phyloP scores from a whole-genome alignment of 1,284 basidiomycete species.

The Schizophyllum commune region DNA sequence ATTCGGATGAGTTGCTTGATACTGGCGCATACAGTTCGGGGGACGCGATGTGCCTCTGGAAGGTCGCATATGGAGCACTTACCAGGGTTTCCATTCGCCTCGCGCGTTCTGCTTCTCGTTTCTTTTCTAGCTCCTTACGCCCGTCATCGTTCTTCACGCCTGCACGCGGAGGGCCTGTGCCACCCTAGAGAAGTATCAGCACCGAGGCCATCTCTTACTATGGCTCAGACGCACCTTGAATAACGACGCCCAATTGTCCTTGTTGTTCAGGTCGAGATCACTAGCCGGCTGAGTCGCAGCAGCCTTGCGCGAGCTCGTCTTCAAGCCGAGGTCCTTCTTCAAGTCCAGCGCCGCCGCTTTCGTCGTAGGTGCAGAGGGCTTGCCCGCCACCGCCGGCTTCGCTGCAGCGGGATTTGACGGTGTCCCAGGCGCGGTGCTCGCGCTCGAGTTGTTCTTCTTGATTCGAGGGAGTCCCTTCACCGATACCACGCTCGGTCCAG shows the following conservation, averaged over 20 bases:
- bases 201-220: not conserved
- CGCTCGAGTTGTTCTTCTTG: conserved; percentile 55
- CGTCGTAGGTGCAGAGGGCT: conserved; percentile 1
- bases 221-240: conserved; percentile 46
- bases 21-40: not conserved
- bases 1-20: not conserved
- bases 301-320: conserved; percentile 20
- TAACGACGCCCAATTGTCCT: conserved; percentile 53
- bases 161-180: conserved; percentile 10
- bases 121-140: conserved; percentile 56
- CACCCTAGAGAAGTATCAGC: conserved; percentile 24
- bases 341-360: conserved; percentile 12
- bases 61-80: not conserved
- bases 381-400: conserved; percentile 15
- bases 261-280: conserved; percentile 60
- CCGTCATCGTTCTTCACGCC: conserved; percentile 64
- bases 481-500: not conserved
- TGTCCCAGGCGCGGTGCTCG: conserved; percentile 21
- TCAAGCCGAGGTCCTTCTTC: conserved; percentile 9
- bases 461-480: conserved; percentile 69
- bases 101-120: conserved; percentile 63
- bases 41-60: not conserved
- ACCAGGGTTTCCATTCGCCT: conserved; percentile 52
- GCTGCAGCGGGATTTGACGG: conserved; percentile 18
- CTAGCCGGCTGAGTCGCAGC: conserved; percentile 29